Evolutionary conservation across 2,329 filamentous ascomycete genomes (phyloP).

Genomic region (Biscogniauxia marginata): DNA sequence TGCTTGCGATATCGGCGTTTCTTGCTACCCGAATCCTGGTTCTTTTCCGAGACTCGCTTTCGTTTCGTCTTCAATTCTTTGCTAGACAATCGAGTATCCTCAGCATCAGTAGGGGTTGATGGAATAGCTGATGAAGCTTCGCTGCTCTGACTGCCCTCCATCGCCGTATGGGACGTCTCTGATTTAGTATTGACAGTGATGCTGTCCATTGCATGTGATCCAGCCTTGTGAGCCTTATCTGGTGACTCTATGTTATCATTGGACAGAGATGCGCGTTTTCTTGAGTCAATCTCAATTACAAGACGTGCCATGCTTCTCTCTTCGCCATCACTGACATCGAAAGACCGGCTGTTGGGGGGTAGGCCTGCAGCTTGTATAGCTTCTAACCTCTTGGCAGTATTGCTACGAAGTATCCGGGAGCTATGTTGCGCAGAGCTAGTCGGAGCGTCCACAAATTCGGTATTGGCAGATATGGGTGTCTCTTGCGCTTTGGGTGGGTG

Average conservation of each 20-base stretch:
- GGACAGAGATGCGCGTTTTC: conserved; percentile 32
- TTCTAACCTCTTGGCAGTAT: conserved; percentile 1
- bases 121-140: conserved; percentile 9
- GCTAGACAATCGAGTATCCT: conserved; percentile 19
- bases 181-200: conserved; percentile 22
- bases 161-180: conserved; percentile 4
- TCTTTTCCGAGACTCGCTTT: conserved; percentile 24
- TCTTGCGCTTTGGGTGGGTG: conserved; percentile 26
- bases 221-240: conserved; percentile 20
- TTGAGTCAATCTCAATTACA: conserved; percentile 49
- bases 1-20: conserved; percentile 23
- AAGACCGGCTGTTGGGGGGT: conserved; percentile 26
- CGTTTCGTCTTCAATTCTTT: conserved; percentile 27
- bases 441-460: conserved; percentile 51
- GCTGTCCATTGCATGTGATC: conserved; percentile 15
- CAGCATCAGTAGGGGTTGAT: conserved; percentile 14
- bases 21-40: conserved; percentile 24
- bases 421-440: conserved; percentile 40
- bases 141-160: conserved; percentile 12
- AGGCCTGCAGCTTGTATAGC: background rate
- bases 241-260: conserved; percentile 27
- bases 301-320: conserved; percentile 49
- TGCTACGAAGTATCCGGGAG: conserved; percentile 27
- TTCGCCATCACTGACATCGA: conserved; percentile 38
- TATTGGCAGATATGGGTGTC: conserved; percentile 43